Evolutionary conservation across 306 rosid genomes (phyloP), one percentile per base, ranked within the genome.

Genomic region (Bauhinia variegata): DNA sequence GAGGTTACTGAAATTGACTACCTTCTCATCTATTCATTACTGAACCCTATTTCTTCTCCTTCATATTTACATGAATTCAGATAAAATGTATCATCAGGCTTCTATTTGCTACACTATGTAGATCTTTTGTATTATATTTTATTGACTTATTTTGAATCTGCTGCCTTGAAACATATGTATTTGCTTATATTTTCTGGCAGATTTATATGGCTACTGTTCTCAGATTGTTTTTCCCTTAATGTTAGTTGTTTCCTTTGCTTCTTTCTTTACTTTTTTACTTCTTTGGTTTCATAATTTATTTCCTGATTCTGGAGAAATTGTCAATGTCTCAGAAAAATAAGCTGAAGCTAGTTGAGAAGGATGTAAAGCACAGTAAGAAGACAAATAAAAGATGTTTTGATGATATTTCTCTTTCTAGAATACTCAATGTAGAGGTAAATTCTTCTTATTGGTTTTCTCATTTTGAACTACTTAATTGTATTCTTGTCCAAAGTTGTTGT

Each of bases 361-460:
- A 55, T 58, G 74, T 70, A 36, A 65, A 32, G 74, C 63, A 65
- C 61, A 75, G 69, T 23, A 57, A 16, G 7, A 19, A 13, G 32
- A 62, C 78, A 31, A 69, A 62, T 43, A 69, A 67, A 60, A 54
- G 60, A 37, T 39, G 58, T 54, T 65, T 64, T 36, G 18, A 70
- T 42, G 79, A 74, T 36, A 66, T 75, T 64, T 63, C 75, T 63
- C 14, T 43, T 33, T 63, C 76, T 55, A 58, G 42, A 36, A 42
- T 56, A 59, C 12, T 15, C 28, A 67, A 14, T 15, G 57, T 52
- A 76, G 88, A 74, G 43, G 28, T 23, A 23, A 23, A 18, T 13
- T 30, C 30, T 8, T 60, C 30, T 8, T 36, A 13, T 67, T 32
- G 5, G 38, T 44, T 47, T 8, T 39, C 13, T 39, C 7, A 19